Evolutionary conservation across 192 early-diverging fungal species (phyloP), one percentile per base, ranked within the genome.

Genomic region (Coemansia guatemalensis): DNA sequence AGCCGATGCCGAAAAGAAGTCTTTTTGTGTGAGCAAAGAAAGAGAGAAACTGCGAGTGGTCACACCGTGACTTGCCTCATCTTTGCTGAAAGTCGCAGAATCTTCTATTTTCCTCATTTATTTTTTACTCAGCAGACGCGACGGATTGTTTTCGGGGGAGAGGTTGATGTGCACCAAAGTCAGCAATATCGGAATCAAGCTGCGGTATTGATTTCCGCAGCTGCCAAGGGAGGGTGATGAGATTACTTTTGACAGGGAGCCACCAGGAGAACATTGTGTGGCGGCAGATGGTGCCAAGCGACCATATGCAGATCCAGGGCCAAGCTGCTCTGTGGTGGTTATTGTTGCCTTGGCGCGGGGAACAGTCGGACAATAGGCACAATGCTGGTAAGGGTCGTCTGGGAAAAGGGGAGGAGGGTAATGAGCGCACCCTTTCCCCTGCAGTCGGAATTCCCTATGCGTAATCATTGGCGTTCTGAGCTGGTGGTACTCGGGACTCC

Each of bases 1-100:
- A 56, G 54, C 7, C 21, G 33, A 5, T 11, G 27, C 54, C 54
- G 54, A 53, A 9, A n/a, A 53, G 22, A 30, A 56, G 54, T 30
- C 29, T 30, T 56, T 56, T 17, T 54, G 22, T n/a, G n/a, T 24
- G 17, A 23, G 52, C 9, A 27, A 53, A 14, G 29, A 53, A 53
- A 53, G 25, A 56, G 27, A 20, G 33, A 4, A 33, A 29, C 23
- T n/a, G 29, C 18, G 25, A 9, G 53, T 33, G 54, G 53, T 25
- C 53, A 30, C 4, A 30, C 5, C 18, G 30, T n/a, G 53, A 27
- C 6, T 14, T 53, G 22, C 30, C 53, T 35, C 33, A 35, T 7
- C 1, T 35, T 35, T 35, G 33, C 7, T 6, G 33, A 35, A 35
- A 35, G 33, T 11, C 33, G 11, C 33, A 35, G 33, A 35, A 35